Base-by-base conservation (phyloP, 305 asterid genomes). In the Stenogyne calaminthoides region DNA sequence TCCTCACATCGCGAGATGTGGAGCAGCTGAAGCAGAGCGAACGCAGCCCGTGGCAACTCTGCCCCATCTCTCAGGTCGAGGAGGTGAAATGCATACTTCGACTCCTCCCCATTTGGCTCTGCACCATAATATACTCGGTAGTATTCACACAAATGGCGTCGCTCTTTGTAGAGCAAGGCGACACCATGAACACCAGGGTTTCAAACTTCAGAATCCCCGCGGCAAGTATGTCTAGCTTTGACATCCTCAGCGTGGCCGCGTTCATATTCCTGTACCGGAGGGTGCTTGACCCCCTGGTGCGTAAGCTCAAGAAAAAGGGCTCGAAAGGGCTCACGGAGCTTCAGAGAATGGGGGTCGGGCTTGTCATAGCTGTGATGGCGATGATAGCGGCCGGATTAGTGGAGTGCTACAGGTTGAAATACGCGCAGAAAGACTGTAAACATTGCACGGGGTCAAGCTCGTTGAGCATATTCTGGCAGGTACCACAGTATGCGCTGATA, bases 81-180 rank as follows among this genome's bases (percentile, higher is more conserved):
- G 91, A 84, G 69, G 91, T 84, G 54, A 86, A 86, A 36, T 81
- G 87, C 81, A 80, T 86, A 12, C 58, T 84, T 7, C 63, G 90
- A 40, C 73, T 86, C 11, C 81, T 84, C 6, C 90, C 90, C 0
- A 86, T 86, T 3, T 86, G 90, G 90, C 87, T 86, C 54, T 86
- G 90, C 87, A 86, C 90, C 65, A 86, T 86, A 9, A 18, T 86
- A 74, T 86, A 86, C 46, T 86, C 88, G 0, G 90, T 86, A 0
- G 90, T 86, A 64, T 86, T 86, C 83, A 86, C 90, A 0, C 90
- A 86, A 14, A 86, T 86, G 91, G 91, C 91, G 18, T 86, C 91
- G 0, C 86, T 86, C 29, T 86, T 86, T 3, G 91, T 86, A 0
- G 91, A 80, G 36, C 91, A 86, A 76, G 91, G 91, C 12, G 91